Evolutionary conservation across 2,329 filamentous ascomycete genomes (phyloP).

Genomic region (Trichoderma guizhouense): DNA sequence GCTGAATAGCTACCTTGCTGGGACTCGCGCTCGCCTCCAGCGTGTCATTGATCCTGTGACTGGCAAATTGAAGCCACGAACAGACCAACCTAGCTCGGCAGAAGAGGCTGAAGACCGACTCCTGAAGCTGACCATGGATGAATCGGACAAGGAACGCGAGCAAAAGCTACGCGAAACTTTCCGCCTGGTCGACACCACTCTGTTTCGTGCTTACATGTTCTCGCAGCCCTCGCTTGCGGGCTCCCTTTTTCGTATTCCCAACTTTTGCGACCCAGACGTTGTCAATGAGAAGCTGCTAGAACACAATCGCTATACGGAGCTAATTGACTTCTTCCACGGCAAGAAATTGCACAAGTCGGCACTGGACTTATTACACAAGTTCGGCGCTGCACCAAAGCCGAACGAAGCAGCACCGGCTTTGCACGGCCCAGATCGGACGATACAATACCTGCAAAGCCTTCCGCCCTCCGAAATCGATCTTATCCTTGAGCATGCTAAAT

Average conservation of each 20-base stretch:
- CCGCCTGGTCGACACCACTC: slow-evolving; percentile 83
- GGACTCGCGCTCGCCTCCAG: slow-evolving; percentile 68
- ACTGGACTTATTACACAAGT: slow-evolving; percentile 74
- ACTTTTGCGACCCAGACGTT: slow-evolving; percentile 94
- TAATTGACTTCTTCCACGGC: slow-evolving; percentile 96
- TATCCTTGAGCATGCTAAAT: slow-evolving; percentile 85
- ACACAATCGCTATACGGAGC: slow-evolving; percentile 81
- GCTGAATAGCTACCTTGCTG: slow-evolving; percentile 82
- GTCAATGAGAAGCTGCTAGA: slow-evolving; percentile 91
- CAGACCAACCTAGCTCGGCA: slow-evolving; percentile 40
- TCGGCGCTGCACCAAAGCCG: slow-evolving; percentile 60
- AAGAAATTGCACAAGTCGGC: slow-evolving; percentile 91
- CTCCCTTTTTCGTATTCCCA: slow-evolving; percentile 89
- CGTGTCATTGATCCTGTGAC: slow-evolving; percentile 60
- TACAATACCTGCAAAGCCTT: slow-evolving; percentile 85
- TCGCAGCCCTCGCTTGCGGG: slow-evolving; percentile 79
- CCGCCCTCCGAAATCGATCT: slow-evolving; percentile 85
- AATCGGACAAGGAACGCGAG: slow-evolving; percentile 61
- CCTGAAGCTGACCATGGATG: slow-evolving; percentile 45
- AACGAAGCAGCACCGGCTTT: slow-evolving; percentile 55
- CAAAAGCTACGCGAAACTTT: slow-evolving; percentile 72
- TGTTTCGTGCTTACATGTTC: slow-evolving; percentile 95
- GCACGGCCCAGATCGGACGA: slow-evolving; percentile 77
- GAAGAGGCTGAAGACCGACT: slow-evolving; percentile 55
- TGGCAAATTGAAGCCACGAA: slow-evolving; percentile 56